A percentile compares a stretch with the other conserved stretches of the same genome.
These are phyloP conservation scores for Macrolepiota fuliginosa DNA, from an alignment of 768 basidiomycete species.

Conservation along the genomic window DNA sequence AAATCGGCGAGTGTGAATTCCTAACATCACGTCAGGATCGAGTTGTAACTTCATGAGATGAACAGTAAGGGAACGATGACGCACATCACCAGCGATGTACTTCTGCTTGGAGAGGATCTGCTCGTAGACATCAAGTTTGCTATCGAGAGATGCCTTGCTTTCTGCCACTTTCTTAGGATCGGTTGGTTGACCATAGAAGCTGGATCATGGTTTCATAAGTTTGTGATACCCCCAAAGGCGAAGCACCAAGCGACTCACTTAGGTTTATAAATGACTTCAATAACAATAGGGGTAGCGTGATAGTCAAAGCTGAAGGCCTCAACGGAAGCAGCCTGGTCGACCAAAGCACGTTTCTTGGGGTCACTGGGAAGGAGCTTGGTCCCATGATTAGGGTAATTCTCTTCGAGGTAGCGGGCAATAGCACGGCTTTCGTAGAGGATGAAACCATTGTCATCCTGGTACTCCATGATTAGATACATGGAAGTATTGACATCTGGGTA, in stretches of 20 bases:
- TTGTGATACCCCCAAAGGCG: not conserved
- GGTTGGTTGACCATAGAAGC: not conserved
- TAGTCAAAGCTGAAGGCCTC: constrained; percentile 47
- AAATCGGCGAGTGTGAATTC: constrained; percentile 44
- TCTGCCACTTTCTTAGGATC: not conserved
- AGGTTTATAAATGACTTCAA: constrained; percentile 50
- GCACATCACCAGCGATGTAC: constrained; percentile 44
- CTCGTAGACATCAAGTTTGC: constrained; percentile 44
- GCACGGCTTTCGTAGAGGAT: constrained; percentile 54
- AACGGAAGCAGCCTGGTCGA: constrained; percentile 39
- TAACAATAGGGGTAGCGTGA: constrained; percentile 26
- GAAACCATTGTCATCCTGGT: constrained; percentile 52
- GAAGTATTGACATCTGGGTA: not conserved
- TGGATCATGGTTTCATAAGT: not conserved
- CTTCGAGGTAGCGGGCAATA: constrained; percentile 49
- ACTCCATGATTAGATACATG: not conserved
- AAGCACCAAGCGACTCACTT: constrained; percentile 15
- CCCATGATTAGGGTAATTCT: constrained; percentile 46
- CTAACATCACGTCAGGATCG: constrained; percentile 20
- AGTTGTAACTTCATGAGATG: not conserved
- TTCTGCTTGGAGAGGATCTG: constrained; percentile 41
- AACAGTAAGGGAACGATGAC: too few relatives aligned
- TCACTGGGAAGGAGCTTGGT: constrained; percentile 43
- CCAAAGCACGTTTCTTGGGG: constrained; percentile 27
- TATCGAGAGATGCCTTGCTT: not conserved